Base-by-base conservation (phyloP, 129 eudicot species). In the Pulicaria dysenterica region DNA sequence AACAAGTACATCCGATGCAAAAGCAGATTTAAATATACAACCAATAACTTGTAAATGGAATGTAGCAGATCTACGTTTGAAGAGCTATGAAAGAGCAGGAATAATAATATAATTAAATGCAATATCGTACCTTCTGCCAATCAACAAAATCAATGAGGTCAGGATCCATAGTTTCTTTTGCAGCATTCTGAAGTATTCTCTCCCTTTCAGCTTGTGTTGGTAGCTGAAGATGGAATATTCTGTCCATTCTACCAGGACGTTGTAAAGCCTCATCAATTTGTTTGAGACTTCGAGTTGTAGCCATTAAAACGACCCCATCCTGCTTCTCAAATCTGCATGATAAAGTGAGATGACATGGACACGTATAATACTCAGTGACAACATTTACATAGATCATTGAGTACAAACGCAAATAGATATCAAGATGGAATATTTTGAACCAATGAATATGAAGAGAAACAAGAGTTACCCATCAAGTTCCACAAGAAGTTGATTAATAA, bases 161-260 rank as follows among this genome's bases (percentile, higher is more conserved):
- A 60, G 74, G 83, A 76, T 93, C 98, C 96, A 93, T 93, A 16
- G 85, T 85, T 70, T 85, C 95, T 82, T 76, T 90, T 58, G 98
- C 98, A 72, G 96, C 90, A 60, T 36, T 61, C 40, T 57, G 79
- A 58, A 93, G 84, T 75, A 93, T 93, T 75, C 71, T 84, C 79
- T 87, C 96, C 64, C 98, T 85, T 74, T 89, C 98, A 40, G 83
- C 74, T 74, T 81, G 95, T 70, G 92, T 89, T 69, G 95, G 98
- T 47, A 70, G 90, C 59, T 87, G 95, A 80, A 93, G 98, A 73
- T 83, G 82, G 66, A 93, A 93, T 75, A 87, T 84, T 77, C 98
- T 89, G 81, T 93, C 98, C 96, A 93, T 93, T 19, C 98, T 85
- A 74, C 98, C 98, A 70, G 98, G 98, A 80, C 98, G 98, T 78